Conservation (phyloP, 1,284 basidiomycete species). For the Termitomyces sp. region DNA sequence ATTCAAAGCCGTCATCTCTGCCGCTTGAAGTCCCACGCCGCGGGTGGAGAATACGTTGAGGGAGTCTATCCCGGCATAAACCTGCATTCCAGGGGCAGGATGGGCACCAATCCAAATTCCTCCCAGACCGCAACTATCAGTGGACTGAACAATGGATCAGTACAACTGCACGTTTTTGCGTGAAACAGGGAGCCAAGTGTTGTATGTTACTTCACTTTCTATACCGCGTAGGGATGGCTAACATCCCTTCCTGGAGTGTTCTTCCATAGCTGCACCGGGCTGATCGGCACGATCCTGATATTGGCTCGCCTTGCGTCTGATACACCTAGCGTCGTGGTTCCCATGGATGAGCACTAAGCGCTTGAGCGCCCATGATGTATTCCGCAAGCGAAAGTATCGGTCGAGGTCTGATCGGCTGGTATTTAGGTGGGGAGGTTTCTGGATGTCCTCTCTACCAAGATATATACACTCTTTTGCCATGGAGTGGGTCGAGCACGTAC, state of each 20-base stretch:
- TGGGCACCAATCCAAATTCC: background rate
- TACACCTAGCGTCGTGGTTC: background rate
- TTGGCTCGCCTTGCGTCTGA: background rate
- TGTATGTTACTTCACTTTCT: background rate
- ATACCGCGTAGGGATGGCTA: background rate
- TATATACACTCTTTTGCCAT: background rate
- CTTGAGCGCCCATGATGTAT: background rate
- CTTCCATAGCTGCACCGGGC: background rate
- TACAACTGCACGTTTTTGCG: too few relatives aligned
- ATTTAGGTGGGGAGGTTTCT: background rate
- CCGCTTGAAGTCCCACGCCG: too few relatives aligned
- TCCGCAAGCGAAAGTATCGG: background rate
- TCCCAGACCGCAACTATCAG: background rate
- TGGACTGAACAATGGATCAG: background rate
- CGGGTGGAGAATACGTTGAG: too few relatives aligned
- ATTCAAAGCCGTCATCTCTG: too few relatives aligned
- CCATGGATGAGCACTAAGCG: too few relatives aligned
- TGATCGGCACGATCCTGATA: background rate
- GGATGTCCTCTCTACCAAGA: background rate
- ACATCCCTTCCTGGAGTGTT: background rate
- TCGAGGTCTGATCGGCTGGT: background rate
- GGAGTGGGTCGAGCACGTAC: background rate
- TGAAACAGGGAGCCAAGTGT: background rate
- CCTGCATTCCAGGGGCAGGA: background rate
- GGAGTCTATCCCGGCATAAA: background rate